Conservation (phyloP, 2,329 filamentous ascomycete genomes). For the Colletotrichum destructivum region DNA sequence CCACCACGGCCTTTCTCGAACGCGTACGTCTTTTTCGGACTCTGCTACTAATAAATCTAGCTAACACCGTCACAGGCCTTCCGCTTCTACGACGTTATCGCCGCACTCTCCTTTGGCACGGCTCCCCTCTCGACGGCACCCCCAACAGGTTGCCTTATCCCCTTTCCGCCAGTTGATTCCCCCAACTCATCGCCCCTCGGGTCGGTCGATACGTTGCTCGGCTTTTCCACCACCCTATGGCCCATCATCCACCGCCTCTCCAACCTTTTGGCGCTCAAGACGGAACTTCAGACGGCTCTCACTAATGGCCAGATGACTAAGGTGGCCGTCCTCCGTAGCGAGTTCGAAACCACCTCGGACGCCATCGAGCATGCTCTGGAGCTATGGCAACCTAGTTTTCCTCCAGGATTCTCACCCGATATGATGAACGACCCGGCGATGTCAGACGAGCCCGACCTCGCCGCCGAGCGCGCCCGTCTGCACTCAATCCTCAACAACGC, state of each 20-base stretch:
- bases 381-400: conserved; percentile 69
- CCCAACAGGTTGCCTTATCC: conserved; percentile 61
- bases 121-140: conserved; percentile 68
- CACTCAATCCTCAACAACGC: conserved; percentile 72
- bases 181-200: conserved; percentile 62
- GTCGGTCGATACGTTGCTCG: conserved; percentile 72
- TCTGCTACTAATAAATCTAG: neutral
- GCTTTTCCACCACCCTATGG: conserved; percentile 75
- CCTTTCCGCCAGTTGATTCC: conserved; percentile 63
- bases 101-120: conserved; percentile 73
- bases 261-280: conserved; percentile 67
- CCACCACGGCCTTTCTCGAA: conserved; percentile 72
- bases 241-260: conserved; percentile 75
- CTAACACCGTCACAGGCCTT: conserved; percentile 64
- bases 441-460: conserved; percentile 46
- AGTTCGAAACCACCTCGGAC: conserved; percentile 66
- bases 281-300: conserved; percentile 63
- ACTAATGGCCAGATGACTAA: conserved; percentile 59
- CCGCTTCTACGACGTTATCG: conserved; percentile 76
- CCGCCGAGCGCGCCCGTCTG: conserved; percentile 58
- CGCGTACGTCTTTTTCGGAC: conserved; percentile 58
- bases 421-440: conserved; percentile 42
- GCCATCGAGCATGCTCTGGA: conserved; percentile 70
- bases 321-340: conserved; percentile 63
- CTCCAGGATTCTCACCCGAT: conserved; percentile 54